phyloP scores from a whole-genome alignment of 352 stramenopile species.

The Saprolegnia diclina region DNA sequence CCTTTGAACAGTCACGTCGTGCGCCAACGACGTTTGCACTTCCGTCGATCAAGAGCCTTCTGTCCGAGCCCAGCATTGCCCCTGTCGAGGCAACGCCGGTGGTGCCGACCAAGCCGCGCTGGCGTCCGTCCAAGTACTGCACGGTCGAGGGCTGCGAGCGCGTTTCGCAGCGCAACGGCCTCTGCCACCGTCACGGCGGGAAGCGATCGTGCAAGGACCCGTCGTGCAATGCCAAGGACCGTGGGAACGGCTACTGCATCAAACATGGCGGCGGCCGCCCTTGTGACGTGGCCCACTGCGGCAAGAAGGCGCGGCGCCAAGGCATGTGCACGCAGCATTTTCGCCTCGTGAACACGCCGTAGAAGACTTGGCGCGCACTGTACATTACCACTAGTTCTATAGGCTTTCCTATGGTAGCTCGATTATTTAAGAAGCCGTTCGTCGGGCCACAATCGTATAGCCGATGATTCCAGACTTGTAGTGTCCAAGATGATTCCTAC shows the following conservation, averaged over 20 bases:
- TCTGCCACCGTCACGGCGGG: conserved; percentile 75
- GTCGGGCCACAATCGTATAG: too few relatives aligned
- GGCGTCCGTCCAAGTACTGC: conserved; percentile 82
- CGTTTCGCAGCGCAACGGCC: conserved; percentile 76
- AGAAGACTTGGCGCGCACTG: not conserved
- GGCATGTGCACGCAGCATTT: conserved; percentile 79
- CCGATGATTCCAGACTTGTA: too few relatives aligned
- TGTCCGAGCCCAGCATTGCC: not conserved
- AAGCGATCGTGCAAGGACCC: conserved; percentile 80
- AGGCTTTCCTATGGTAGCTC: not conserved
- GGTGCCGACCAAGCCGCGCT: conserved; percentile 30
- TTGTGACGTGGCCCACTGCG: conserved; percentile 62
- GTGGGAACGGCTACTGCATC: conserved; percentile 77
- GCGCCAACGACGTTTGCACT: not conserved
- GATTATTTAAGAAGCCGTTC: too few relatives aligned
- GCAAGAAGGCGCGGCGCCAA: conserved; percentile 79
- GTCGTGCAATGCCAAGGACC: conserved; percentile 69
- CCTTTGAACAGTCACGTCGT: not conserved
- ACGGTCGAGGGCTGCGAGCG: conserved; percentile 75
- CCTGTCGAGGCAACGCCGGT: not conserved
- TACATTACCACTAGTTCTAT: too few relatives aligned
- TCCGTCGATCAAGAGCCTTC: not conserved
- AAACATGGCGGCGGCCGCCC: conserved; percentile 79
- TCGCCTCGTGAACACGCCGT: conserved; percentile 28
- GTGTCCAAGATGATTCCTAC: too few relatives aligned